Conservation (phyloP, 192 early-diverging fungal species). For the Mortierella antarctica region DNA sequence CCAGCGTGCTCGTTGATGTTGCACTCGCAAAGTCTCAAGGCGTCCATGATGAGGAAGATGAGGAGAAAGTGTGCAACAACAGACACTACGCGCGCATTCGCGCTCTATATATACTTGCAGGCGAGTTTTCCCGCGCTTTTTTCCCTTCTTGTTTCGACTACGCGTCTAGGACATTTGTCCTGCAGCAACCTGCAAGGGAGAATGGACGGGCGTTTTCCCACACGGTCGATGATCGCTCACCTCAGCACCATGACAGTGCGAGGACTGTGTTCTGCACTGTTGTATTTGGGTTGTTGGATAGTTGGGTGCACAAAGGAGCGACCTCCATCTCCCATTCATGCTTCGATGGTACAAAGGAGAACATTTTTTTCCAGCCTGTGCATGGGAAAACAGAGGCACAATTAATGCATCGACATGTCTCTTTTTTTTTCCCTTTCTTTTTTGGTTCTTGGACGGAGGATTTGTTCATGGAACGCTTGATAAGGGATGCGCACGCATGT, state of each 20-base stretch:
- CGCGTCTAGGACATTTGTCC: background rate
- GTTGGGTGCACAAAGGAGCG: slow-evolving; percentile 1
- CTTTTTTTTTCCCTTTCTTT: too few species aligned
- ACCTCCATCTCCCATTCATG: background rate
- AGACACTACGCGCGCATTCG: background rate
- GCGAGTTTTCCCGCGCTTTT: slow-evolving; percentile 8
- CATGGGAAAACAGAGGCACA: background rate
- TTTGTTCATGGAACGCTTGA: too few species aligned
- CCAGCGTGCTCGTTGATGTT: too few species aligned
- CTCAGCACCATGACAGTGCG: slow-evolving; percentile 7
- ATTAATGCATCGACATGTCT: background rate
- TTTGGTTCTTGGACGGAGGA: too few species aligned
- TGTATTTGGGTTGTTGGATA: slow-evolving; percentile 9
- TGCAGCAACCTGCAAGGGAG: slow-evolving; percentile 8
- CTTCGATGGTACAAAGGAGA: background rate
- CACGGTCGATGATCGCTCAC: slow-evolving; percentile 9
- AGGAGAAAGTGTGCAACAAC: background rate
- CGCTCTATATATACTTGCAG: background rate
- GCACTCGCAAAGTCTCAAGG: too few species aligned
- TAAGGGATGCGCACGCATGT: too few species aligned
- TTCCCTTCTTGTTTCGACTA: background rate
- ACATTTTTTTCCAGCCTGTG: background rate
- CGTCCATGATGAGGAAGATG: too few species aligned
- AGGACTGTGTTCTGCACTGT: background rate
- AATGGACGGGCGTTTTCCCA: background rate